phyloP scores from a whole-genome alignment of 495 filamentous ascomycete species.

The Hyaloscypha finlandica region DNA sequence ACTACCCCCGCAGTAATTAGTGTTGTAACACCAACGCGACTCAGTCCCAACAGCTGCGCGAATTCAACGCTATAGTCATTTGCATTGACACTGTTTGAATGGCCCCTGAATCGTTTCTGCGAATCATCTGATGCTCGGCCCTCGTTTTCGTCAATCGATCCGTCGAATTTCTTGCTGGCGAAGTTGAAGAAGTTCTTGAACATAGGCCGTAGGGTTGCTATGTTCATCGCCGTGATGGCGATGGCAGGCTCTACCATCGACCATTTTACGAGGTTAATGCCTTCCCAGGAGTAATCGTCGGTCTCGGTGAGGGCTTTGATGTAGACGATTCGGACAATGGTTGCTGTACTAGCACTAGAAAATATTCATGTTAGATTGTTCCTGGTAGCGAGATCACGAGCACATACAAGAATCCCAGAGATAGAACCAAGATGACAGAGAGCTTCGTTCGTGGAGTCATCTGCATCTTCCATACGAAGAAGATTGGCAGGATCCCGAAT shows the following conservation, averaged over 20 bases:
- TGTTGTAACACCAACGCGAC: slow-evolving; percentile 22
- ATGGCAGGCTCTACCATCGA: slow-evolving; percentile 37
- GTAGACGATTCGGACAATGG: slow-evolving; percentile 44
- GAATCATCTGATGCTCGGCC: slow-evolving; percentile 1
- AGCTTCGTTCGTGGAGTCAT: slow-evolving; percentile 41
- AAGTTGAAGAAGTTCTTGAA: slow-evolving; percentile 28
- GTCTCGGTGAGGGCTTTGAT: slow-evolving; percentile 31
- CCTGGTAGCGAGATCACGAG: not conserved
- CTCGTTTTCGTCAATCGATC: slow-evolving; percentile 7
- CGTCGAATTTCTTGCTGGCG: slow-evolving; percentile 16
- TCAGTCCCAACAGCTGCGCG: slow-evolving; percentile 19
- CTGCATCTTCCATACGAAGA: slow-evolving; percentile 45
- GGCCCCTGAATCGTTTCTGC: not conserved
- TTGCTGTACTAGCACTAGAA: slow-evolving; percentile 32
- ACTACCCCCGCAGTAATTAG: slow-evolving; percentile 15
- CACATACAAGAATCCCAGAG: slow-evolving; percentile 38
- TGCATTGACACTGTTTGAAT: slow-evolving; percentile 10
- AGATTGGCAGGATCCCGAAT: slow-evolving; percentile 46
- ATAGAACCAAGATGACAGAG: slow-evolving; percentile 37
- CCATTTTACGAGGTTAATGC: slow-evolving; percentile 37
- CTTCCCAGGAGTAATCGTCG: slow-evolving; percentile 31
- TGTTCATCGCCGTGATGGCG: slow-evolving; percentile 36
- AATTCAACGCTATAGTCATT: slow-evolving; percentile 24
- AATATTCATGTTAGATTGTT: slow-evolving; percentile 16
- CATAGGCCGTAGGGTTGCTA: slow-evolving; percentile 38